A percentile compares a stretch with the other conserved stretches of the same genome.
Conservation (phyloP, 345 rosid species). For the Nasturtium officinale region DNA sequence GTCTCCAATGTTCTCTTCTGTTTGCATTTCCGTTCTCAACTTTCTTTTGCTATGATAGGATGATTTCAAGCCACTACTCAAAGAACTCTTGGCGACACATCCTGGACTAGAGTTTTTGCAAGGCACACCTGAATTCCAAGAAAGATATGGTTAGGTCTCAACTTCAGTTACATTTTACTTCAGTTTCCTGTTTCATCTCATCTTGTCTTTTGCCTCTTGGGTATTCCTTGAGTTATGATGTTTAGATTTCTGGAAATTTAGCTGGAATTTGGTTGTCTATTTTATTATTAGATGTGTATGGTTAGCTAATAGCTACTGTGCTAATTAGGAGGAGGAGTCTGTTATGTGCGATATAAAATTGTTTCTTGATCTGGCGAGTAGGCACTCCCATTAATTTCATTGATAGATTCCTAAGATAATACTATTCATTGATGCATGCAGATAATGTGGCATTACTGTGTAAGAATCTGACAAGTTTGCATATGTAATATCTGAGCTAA, state of each 20-base stretch:
- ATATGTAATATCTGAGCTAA: constrained; percentile 2
- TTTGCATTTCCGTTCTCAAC: constrained; percentile 19
- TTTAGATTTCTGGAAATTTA: neutral
- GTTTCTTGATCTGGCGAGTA: neutral
- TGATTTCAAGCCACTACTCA: constrained; percentile 88
- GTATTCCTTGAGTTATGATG: neutral
- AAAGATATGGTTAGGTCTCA: constrained; percentile 84
- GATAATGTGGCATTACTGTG: neutral
- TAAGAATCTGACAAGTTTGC: constrained; percentile 9
- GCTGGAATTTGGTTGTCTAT: neutral
- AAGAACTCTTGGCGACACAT: constrained; percentile 90
- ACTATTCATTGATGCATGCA: neutral
- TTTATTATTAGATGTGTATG: neutral
- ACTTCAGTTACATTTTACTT: neutral
- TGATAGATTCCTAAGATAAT: neutral
- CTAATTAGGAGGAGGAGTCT: constrained; percentile 9
- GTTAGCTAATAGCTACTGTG: constrained; percentile 12
- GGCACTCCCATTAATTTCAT: neutral
- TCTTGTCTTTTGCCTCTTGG: neutral
- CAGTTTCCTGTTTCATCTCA: neutral
- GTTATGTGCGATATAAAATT: neutral
- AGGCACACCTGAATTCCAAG: constrained; percentile 98
- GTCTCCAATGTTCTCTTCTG: neutral
- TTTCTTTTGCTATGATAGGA: constrained; percentile 55
- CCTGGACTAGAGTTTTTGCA: constrained; percentile 96